phyloP scores from a whole-genome alignment of 164 flowering plant genomes.

The Stephania yunnanensis region DNA sequence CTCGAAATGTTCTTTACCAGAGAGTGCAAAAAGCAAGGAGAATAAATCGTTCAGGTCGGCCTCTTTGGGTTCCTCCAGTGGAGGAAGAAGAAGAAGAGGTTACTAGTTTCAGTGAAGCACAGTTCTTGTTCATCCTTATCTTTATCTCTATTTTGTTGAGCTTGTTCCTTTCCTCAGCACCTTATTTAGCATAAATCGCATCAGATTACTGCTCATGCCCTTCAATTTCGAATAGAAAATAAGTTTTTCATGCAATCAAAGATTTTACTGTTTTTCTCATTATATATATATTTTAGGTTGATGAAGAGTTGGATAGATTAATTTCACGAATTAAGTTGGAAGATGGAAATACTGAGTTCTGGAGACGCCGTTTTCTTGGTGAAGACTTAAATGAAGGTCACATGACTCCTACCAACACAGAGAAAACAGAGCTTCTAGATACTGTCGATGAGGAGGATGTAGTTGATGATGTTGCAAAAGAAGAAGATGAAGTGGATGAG shows the following conservation, averaged over 20 bases:
- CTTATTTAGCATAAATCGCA: background rate
- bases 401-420: slow-evolving; percentile 25
- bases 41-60: slow-evolving; percentile 94
- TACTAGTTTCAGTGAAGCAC: background rate
- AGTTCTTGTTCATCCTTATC: background rate
- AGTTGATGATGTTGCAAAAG: slow-evolving; percentile 47
- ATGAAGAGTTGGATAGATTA: slow-evolving; percentile 82
- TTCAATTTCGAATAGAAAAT: slow-evolving; percentile 1
- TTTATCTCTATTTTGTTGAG: background rate
- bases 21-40: slow-evolving; percentile 97
- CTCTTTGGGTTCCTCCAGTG: slow-evolving; percentile 97
- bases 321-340: slow-evolving; percentile 78
- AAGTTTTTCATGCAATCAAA: background rate
- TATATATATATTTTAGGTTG: slow-evolving; percentile 45
- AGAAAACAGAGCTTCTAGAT: slow-evolving; percentile 36
- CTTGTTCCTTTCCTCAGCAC: background rate
- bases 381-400: slow-evolving; percentile 47
- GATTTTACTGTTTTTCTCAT: background rate
- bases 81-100: slow-evolving; percentile 97
- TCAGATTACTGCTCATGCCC: background rate
- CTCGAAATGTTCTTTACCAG: slow-evolving; percentile 93
- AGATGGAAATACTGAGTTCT: slow-evolving; percentile 93
- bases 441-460: slow-evolving; percentile 35
- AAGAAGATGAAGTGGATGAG: slow-evolving; percentile 56
- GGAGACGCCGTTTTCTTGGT: slow-evolving; percentile 96